Evolutionary conservation across 495 filamentous ascomycete species (phyloP).

Genomic region (Neurospora sp.): DNA sequence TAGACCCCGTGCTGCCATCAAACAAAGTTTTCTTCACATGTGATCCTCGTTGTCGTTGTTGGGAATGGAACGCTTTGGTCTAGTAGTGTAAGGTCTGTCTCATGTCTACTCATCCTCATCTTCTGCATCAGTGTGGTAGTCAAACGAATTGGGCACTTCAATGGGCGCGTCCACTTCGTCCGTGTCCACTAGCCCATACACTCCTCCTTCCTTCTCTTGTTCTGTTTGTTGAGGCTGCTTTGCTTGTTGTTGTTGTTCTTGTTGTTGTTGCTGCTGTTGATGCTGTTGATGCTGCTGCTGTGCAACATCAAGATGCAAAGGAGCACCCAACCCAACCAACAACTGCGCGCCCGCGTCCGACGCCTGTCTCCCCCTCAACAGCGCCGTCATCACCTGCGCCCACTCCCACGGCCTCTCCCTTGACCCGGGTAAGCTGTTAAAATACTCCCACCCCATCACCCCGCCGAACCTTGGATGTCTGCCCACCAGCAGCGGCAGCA

Average conservation of each 20-base stretch:
- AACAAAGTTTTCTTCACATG: neutral
- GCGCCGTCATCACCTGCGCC: slow-evolving; percentile 40
- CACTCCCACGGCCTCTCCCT: slow-evolving; percentile 55
- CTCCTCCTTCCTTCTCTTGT: neutral
- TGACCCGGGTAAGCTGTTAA: slow-evolving; percentile 57
- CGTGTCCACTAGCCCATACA: slow-evolving; percentile 1
- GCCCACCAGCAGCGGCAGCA: slow-evolving; percentile 26
- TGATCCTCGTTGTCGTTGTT: neutral
- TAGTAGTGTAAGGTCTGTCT: neutral
- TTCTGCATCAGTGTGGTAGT: slow-evolving; percentile 20
- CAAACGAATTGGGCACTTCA: slow-evolving; percentile 16
- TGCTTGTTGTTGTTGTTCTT: neutral
- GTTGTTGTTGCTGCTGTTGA: neutral
- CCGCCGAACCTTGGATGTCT: slow-evolving; percentile 51
- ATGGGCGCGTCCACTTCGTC: slow-evolving; percentile 5
- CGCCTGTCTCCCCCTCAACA: slow-evolving; percentile 15
- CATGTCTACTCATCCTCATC: slow-evolving; percentile 1
- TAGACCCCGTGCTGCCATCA: neutral
- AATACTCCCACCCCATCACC: slow-evolving; percentile 86
- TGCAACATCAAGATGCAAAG: neutral
- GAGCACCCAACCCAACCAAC: neutral
- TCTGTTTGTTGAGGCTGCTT: neutral
- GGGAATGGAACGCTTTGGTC: neutral
- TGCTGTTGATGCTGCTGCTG: neutral
- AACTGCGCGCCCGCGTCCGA: neutral